A percentile compares a stretch with the other conserved stretches of the same genome.
These are phyloP conservation scores for Mucor piriformis DNA, from an alignment of 371 early-diverging fungal species.

Conservation along the genomic window DNA sequence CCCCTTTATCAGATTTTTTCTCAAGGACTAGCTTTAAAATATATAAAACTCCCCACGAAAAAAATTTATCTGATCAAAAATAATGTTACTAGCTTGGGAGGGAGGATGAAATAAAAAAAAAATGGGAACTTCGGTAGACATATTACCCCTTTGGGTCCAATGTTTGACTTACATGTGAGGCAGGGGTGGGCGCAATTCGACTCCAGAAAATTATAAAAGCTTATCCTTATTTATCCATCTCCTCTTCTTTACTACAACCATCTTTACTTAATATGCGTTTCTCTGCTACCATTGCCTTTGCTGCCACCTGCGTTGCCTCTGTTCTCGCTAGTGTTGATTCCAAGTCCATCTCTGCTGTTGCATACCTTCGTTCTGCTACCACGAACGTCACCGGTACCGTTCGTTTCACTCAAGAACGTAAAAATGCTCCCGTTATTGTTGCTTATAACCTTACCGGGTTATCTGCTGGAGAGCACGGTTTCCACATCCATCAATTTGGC, in stretches of 20 bases:
- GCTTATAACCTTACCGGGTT: conserved; percentile 65
- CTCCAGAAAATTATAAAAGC: neutral
- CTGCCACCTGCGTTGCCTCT: conserved; percentile 3
- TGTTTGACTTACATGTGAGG: no score
- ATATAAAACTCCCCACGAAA: conserved; percentile 5
- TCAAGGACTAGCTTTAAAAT: neutral
- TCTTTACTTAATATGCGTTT: conserved; percentile 12
- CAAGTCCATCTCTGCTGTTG: conserved; percentile 53
- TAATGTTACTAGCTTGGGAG: neutral
- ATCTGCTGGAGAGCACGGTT: conserved; percentile 80
- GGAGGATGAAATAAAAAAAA: neutral
- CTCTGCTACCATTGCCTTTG: conserved; percentile 4
- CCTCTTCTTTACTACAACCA: neutral
- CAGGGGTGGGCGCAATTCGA: no score
- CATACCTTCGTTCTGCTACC: conserved; percentile 54
- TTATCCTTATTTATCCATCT: neutral
- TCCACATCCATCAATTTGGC: conserved; percentile 84
- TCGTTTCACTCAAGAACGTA: conserved; percentile 66
- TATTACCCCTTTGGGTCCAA: neutral
- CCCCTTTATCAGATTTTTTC: neutral
- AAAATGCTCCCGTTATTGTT: conserved; percentile 57
- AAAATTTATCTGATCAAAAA: conserved; percentile 6
- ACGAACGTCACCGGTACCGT: conserved; percentile 68
- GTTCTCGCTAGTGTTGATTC: conserved; percentile 2
- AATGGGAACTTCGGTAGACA: neutral